Evolutionary conservation across 208 protist species (phyloP), one percentile per base, ranked within the genome.

Genomic region (Trypanosoma lewisi): DNA sequence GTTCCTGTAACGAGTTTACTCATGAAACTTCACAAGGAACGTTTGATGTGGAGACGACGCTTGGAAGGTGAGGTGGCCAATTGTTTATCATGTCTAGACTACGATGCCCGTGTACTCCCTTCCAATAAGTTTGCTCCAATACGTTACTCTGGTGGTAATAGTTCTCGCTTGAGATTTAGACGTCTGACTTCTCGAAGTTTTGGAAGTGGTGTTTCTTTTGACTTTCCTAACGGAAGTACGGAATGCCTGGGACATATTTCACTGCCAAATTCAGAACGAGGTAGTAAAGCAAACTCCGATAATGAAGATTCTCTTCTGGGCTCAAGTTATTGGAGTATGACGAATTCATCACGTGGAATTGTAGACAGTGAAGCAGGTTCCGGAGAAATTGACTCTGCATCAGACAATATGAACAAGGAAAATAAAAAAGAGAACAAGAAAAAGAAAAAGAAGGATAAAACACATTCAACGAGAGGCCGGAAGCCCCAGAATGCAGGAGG

Each of bases 11-110:
- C 85, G 0, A 57, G 47, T 34, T 27, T 77, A 2, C 53, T 80
- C 12, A 63, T 85, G 63, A 27, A 63, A 2, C 53, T 81, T 6
- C 73, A 77, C 34, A 41, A 47, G n/a, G 36, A 70, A 19, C 54
- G 54, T 12, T 67, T 77, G 33, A 19, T 39, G 56, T 87, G 73
- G 76, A 68, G 75, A 70, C 64, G 60, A 56, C 74, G 72, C 8
- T 53, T 89, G 11, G 82, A 85, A 58, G 59, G 50, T 9, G 82
- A 89, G 44, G 78, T 87, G 2, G 54, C 51, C 48, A 75, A 62
- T 41, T 62, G 50, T 16, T 73, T 89, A 75, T 41, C n/a, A 16
- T 50, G 70, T 45, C 82, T 85, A 9, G 85, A 92, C 67, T 41
- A 51, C n/a, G 85, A 92, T 60, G 79, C 85, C 1, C 57, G 58